These are phyloP conservation scores for Trichoderma polysporum DNA, from an alignment of 2,329 filamentous ascomycete species.

Conservation along the genomic window DNA sequence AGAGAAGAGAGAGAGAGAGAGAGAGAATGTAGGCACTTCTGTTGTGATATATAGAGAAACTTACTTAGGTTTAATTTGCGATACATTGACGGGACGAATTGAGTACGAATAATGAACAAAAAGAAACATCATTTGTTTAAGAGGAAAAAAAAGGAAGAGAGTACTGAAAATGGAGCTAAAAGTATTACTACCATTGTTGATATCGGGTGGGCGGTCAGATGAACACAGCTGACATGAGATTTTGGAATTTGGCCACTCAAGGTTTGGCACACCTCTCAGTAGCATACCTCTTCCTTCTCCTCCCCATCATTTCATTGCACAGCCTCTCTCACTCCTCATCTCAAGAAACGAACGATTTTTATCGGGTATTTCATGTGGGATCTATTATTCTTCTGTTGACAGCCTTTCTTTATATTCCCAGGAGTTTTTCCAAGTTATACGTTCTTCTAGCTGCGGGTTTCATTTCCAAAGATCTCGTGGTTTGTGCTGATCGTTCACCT, in stretches of 20 bases:
- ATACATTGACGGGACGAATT: too few species aligned
- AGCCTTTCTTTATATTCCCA: neutral
- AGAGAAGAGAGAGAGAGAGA: too few species aligned
- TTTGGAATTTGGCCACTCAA: neutral
- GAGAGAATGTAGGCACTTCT: too few species aligned
- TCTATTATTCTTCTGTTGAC: neutral
- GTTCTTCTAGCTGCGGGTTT: neutral
- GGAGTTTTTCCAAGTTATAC: neutral
- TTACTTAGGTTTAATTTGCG: too few species aligned
- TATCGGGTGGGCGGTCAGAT: conserved; percentile 1
- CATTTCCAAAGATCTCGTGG: neutral
- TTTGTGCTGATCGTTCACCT: neutral
- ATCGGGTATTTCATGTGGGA: too few species aligned
- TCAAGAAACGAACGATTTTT: too few species aligned
- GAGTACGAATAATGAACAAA: neutral
- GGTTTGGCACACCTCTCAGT: neutral
- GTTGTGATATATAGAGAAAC: too few species aligned
- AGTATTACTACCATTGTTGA: neutral
- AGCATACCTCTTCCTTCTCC: neutral
- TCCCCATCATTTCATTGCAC: neutral
- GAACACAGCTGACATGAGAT: conserved; percentile 9
- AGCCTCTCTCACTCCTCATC: neutral
- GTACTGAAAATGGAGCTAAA: neutral
- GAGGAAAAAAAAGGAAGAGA: neutral
- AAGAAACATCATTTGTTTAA: too few species aligned